Percentiles rank a stretch among this genome's conserved stretches.
Conservation (phyloP, 192 early-diverging fungal genomes). For the Pilaira anomala region DNA sequence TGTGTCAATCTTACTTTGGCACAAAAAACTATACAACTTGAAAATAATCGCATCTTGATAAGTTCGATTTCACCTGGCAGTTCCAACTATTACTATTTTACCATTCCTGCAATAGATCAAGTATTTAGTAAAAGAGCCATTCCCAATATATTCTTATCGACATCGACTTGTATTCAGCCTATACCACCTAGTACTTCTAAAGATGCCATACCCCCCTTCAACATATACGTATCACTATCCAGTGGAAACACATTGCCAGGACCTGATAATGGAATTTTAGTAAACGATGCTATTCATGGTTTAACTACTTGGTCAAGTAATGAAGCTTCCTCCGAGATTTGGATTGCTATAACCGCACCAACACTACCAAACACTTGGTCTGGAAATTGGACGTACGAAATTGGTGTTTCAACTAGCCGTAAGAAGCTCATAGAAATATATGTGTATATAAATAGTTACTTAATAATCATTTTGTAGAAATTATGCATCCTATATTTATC, state of each 20-base stretch:
- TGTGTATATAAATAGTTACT: no score
- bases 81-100: constrained; percentile 18
- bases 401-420: constrained; percentile 33
- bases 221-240: constrained; percentile 24
- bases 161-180: constrained; percentile 32
- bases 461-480: not conserved
- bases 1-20: not conserved
- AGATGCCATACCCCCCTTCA: constrained; percentile 20
- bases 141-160: constrained; percentile 24
- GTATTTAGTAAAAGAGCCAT: constrained; percentile 1
- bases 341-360: constrained; percentile 32
- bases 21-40: constrained; percentile 15
- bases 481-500: not conserved
- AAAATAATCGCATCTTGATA: constrained; percentile 3
- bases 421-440: constrained; percentile 1
- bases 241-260: constrained; percentile 30
- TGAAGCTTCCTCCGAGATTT: constrained; percentile 9
- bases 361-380: constrained; percentile 10
- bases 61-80: not conserved
- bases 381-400: constrained; percentile 37
- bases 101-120: not conserved
- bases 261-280: constrained; percentile 12
- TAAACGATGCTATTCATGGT: constrained; percentile 16
- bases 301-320: constrained; percentile 11
- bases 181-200: constrained; percentile 6